Evolutionary conservation across 345 rosid species (phyloP).

Genomic region (Turnera subulata): DNA sequence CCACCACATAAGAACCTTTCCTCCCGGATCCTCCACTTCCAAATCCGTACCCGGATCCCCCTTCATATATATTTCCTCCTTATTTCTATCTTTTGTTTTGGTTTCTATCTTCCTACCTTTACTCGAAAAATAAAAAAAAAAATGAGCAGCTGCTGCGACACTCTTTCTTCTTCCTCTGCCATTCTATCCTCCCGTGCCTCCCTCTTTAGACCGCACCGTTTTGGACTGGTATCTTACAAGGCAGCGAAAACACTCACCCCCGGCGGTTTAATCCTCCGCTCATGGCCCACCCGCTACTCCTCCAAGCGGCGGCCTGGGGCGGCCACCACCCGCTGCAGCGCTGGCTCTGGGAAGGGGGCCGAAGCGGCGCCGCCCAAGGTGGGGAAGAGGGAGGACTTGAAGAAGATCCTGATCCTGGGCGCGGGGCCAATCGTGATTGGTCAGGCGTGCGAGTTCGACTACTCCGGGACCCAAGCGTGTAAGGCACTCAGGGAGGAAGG

Average conservation of each 20-base stretch:
- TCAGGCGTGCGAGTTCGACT: constrained; percentile 97
- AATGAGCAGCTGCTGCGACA: neutral
- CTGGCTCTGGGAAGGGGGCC: neutral
- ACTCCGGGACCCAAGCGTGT: constrained; percentile 96
- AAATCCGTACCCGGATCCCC: too few species aligned
- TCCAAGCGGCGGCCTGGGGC: neutral
- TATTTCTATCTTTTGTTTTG: too few species aligned
- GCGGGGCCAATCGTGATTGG: constrained; percentile 99
- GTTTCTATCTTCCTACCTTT: too few species aligned
- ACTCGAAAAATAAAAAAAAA: too few species aligned
- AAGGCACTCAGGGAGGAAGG: constrained; percentile 92
- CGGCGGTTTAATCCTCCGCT: neutral
- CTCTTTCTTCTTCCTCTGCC: neutral
- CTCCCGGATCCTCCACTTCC: too few species aligned
- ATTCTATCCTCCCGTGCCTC: neutral
- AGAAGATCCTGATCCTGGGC: constrained; percentile 87
- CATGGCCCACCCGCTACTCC: constrained; percentile 1
- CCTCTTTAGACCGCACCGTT: neutral
- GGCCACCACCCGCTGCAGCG: neutral
- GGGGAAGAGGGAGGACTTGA: constrained; percentile 75
- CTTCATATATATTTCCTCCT: too few species aligned
- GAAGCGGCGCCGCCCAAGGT: constrained; percentile 5
- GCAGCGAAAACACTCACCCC: neutral
- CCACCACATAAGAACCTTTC: too few species aligned
- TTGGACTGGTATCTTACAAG: neutral